phyloP scores from a whole-genome alignment of 345 rosid species.

The Rhodamnia argentea region DNA sequence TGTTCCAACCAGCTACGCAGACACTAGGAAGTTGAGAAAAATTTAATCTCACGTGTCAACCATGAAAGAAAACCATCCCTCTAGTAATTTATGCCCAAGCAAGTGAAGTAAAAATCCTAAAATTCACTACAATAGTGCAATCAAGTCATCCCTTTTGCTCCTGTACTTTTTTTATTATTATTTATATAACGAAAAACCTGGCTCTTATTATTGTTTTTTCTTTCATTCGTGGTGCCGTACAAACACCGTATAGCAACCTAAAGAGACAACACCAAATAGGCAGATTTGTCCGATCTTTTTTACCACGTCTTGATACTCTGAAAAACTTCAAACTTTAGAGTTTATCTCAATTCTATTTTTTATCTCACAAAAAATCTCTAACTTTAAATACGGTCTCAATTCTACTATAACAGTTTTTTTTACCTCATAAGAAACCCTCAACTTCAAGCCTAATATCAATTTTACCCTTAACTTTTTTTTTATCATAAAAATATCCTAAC shows the following conservation, averaged over 20 bases:
- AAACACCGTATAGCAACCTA: background rate
- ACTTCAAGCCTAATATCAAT: too few species aligned
- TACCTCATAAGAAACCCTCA: too few species aligned
- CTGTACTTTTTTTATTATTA: background rate
- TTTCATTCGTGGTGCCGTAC: too few species aligned
- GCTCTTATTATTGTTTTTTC: background rate
- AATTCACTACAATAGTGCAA: background rate
- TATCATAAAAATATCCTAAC: too few species aligned
- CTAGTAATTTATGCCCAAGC: background rate
- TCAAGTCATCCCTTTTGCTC: background rate
- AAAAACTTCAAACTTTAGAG: too few species aligned
- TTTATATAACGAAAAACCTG: background rate
- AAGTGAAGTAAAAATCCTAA: background rate
- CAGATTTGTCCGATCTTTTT: background rate
- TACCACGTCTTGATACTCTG: background rate
- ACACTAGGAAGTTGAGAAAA: too few species aligned
- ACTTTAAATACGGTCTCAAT: too few species aligned
- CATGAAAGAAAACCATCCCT: background rate
- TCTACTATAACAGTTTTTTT: too few species aligned
- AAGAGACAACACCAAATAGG: background rate
- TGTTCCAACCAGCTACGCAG: background rate
- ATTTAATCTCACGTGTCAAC: background rate
- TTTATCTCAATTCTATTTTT: too few species aligned
- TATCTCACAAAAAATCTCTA: too few species aligned
- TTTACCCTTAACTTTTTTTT: too few species aligned